Conservation (phyloP, 169 alveolate genomes). For the Plasmodium gallinaceum region DNA sequence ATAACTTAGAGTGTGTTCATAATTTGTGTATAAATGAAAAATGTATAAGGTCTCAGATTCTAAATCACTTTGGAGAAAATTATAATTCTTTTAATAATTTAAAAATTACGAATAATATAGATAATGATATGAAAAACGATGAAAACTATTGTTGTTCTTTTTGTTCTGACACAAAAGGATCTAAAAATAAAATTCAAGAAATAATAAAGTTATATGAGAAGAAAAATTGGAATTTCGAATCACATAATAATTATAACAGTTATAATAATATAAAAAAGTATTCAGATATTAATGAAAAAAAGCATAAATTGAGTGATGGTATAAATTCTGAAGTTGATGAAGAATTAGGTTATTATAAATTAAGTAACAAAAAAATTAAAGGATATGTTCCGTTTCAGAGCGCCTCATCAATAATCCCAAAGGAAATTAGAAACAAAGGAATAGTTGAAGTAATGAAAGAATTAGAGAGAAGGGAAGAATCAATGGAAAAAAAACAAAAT, state of each 20-base stretch:
- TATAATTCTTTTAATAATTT: neutral
- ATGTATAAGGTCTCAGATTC: slow-evolving; percentile 58
- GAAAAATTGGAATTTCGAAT: slow-evolving; percentile 5
- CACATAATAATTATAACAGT: neutral
- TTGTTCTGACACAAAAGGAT: slow-evolving; percentile 50
- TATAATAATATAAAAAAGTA: neutral
- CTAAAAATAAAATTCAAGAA: slow-evolving; percentile 28
- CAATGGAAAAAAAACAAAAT: slow-evolving; percentile 16
- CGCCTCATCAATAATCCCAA: slow-evolving; percentile 68
- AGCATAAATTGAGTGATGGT: slow-evolving; percentile 14
- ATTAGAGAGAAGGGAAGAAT: slow-evolving; percentile 62
- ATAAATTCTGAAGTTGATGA: slow-evolving; percentile 7
- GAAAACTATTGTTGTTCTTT: slow-evolving; percentile 48
- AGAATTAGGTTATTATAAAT: slow-evolving; percentile 16
- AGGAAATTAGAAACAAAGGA: slow-evolving; percentile 50
- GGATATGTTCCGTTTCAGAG: slow-evolving; percentile 70
- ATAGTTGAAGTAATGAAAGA: slow-evolving; percentile 70
- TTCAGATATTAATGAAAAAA: neutral
- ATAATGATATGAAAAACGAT: slow-evolving; percentile 1
- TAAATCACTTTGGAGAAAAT: slow-evolving; percentile 44
- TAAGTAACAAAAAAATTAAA: slow-evolving; percentile 32
- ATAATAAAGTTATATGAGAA: slow-evolving; percentile 22
- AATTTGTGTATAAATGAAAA: slow-evolving; percentile 50
- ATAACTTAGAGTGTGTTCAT: slow-evolving; percentile 62
- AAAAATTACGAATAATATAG: neutral